Base-by-base conservation (phyloP, 306 rosid species). In the Cucumis hystrix region DNA sequence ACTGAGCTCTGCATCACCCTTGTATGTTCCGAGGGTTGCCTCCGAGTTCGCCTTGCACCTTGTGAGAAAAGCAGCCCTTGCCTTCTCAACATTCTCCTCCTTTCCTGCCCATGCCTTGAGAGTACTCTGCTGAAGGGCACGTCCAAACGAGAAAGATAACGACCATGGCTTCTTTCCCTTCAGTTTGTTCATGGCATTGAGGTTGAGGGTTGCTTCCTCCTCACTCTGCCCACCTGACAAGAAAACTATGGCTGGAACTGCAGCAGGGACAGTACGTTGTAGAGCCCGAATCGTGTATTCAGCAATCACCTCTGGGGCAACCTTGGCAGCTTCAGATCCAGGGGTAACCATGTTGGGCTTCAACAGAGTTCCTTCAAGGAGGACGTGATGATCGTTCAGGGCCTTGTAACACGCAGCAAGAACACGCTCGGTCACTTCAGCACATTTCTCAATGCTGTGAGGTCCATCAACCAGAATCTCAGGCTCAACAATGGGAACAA, bases 271-370 rank as follows among this genome's bases (percentile, higher is more conserved):
- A 0, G 97, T 92, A 30, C 96, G 77, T 82, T 66, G 83, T 80
- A 92, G 77, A 6, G 97, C 88, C 56, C 91, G 81, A 40, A 92
- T 90, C 0, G 97, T 92, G 81, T 84, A 61, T 82, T 92, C 87
- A 9, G 94, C 97, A 7, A 92, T 82, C 21, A 90, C 92, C 80
- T 89, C 88, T 3, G 91, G 86, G 1, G 88, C 75, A 67, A 77
- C 91, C 79, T 85, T 89, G 4, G 81, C 60, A 14, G 93, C 79
- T 1, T 92, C 91, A 17, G 94, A 86, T 39, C 97, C 96, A 0
- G 96, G 97, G 30, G 97, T 92, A 8, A 90, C 97, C 97, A 92
- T 92, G 86, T 92, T 92, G 41, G 97, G 97, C 79, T 92, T 92
- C 90, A 92, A 83, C 3, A 92, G 84, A 18, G 97, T 90, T 6